Evolutionary conservation across 1,284 basidiomycete species (phyloP), one percentile per base, ranked within the genome.

Genomic region (Sporisorium sorghi): DNA sequence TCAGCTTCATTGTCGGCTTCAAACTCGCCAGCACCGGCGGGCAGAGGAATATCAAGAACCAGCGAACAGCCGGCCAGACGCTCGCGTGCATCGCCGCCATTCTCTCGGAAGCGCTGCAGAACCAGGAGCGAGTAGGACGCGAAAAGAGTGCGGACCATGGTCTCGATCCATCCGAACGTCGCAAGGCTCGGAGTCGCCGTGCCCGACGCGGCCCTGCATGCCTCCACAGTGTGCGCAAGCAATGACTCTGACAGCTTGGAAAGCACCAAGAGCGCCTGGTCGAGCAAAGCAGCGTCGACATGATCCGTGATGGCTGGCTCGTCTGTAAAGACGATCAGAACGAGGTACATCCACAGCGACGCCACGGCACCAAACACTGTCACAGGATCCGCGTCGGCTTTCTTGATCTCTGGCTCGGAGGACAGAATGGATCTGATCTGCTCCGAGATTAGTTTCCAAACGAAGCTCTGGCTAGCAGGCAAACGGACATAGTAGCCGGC

Each of bases 321-420:
- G 39, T 81, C 79, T 10, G 71, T 77, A 12, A 75, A 74, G 19
- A 80, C 72, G 52, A 77, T 63, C 23, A 81, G 58, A 14, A 81
- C 74, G 32, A 80, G 50, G 50, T 80, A 81, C 65, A 81, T 72
- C 78, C 79, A 81, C 11, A 80, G 53, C 30, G 78, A 67, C 14
- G 72, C 68, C 1, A 79, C 73, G 6, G 76, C 60, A 4, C 75
- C 72, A 33, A 77, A 77, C 3, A 80, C 74, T 1, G 59, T 62
- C 12, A 67, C 51, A 2, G 67, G 55, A 26, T 71, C 59, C 26
- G 62, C 37, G 12, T 68, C 53, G n/a, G 46, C 5, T 15, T 54
- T 51, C 43, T 50, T 48, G 7, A 73, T 57, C 15, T 57, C 46
- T 1, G 51, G 44, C 44, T 63, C 28, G 3, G 32, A 51, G 19